Base-by-base conservation (phyloP, 2,329 filamentous ascomycete genomes). In the Ascochyta viciae-villosae region DNA sequence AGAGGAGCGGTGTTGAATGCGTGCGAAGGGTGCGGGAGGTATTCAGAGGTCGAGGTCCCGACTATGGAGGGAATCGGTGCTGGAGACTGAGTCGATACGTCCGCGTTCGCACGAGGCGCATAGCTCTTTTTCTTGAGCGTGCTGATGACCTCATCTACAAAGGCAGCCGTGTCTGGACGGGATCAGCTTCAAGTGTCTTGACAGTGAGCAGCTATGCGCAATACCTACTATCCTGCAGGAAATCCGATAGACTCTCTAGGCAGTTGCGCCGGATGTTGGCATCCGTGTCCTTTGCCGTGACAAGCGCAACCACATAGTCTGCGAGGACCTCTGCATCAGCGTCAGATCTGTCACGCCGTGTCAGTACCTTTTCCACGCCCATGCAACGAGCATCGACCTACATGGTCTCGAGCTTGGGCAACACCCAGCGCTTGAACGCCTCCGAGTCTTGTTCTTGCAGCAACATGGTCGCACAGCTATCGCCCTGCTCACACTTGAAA, bases 321-420 rank as follows among this genome's bases (percentile, higher is more conserved):
- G 90, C 90, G 3, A 95, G 86, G 5, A 94, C 89, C 68, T 92
- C 90, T 29, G 88, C 85, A 72, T 95, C 91, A 46, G 89, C 90
- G 68, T 93, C 90, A 26, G 89, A 91, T 49, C 89, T 91, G 45
- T 12, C 4, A 27, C 34, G 48, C 61, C 22, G 15, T 26, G 47
- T 56, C 33, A 56, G 43, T 49, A 24, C 22, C 26, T 41, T 24
- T 22, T 41, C 3, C 26, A 40, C n/a, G 13, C 35, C 19, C 22
- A 5, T 19, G 6, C 10, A 24, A 19, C 7, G 39, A 35, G 38
- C 12, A 24, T 27, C 43, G 16, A 78, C 87, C 50, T 77, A 90
- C 88, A 88, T 90, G 70, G 89, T 86, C 72, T 91, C 89, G 49
- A 93, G 84, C 60, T 89, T 85, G 76, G 88, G 88, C 60, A 92